Base-by-base conservation (phyloP, 768 basidiomycete genomes). In the Phaeotremella skinneri region DNA sequence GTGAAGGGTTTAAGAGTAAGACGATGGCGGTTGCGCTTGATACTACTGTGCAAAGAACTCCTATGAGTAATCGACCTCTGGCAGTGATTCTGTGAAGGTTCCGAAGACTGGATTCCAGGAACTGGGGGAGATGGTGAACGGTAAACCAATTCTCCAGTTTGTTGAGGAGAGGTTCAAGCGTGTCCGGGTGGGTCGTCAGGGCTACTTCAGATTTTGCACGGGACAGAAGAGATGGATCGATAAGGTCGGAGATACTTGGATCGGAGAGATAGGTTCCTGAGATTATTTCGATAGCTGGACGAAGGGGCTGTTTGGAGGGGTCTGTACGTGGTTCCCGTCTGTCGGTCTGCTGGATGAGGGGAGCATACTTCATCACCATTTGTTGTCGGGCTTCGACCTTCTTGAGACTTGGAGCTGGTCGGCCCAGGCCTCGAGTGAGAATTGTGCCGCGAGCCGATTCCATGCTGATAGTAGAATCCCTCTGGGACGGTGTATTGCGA, bases 131-230 rank as follows among this genome's bases (percentile, higher is more conserved):
- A 21, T 29, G 14, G 29, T 23, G 21, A 7, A 14, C 23, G 26
- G 49, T 32, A 27, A 50, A 50, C 49, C 49, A 50, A 9, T 11
- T 17, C 9, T 11, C 26, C 14, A 32, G 26, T 9, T 7, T 32
- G 16, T 27, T 27, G 13, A 21, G 14, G 9, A 50, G 4, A 9
- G 25, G 26, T 32, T 27, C 25, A 9, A 50, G 26, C 14, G 29
- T 26, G 21, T 50, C 49, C 17, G 49, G 49, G 29, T 50, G 49
- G 26, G 49, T 50, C 23, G 49, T 50, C 16, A 50, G 25, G 16
- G 7, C 23, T 7, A 16, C 9, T 21, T 50, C 49, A 21, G 49
- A 32, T 50, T 27, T 29, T 9, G 49, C 49, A 5, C 49, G 49
- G 5, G 49, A 7, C 9, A 32, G 5, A 21, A 21, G 9, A 4